Conservation (phyloP, 2,329 filamentous ascomycete species). For the Sclerotinia minor region DNA sequence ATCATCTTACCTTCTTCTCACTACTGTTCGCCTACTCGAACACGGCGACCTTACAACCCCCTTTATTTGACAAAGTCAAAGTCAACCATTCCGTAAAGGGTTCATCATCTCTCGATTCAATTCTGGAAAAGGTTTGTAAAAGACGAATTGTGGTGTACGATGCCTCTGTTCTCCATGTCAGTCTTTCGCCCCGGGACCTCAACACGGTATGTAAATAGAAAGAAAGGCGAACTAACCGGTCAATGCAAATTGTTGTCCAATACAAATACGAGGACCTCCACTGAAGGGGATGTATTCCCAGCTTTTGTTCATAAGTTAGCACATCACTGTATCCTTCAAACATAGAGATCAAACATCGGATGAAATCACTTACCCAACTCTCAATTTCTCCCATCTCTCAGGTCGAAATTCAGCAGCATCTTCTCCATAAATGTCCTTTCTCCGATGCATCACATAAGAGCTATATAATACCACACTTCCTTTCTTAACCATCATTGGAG, state of each 20-base stretch:
- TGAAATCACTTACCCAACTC: conserved; percentile 14
- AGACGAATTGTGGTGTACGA: conserved; percentile 41
- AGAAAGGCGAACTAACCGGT: conserved; percentile 22
- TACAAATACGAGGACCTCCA: conserved; percentile 66
- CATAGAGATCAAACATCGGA: background rate
- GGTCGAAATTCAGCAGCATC: conserved; percentile 47
- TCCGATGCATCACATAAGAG: conserved; percentile 41
- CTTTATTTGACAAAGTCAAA: conserved; percentile 32
- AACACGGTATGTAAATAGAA: conserved; percentile 39
- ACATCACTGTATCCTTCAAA: background rate
- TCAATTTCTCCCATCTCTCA: conserved; percentile 41
- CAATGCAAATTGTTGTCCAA: conserved; percentile 52
- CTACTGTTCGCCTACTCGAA: background rate
- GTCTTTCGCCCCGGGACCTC: conserved; percentile 36
- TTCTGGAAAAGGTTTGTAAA: conserved; percentile 38
- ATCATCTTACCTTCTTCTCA: too few relatives aligned
- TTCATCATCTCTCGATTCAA: conserved; percentile 35
- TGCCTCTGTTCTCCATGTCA: conserved; percentile 46
- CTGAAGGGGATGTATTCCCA: conserved; percentile 80
- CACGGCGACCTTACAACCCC: conserved; percentile 32
- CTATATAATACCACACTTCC: conserved; percentile 33
- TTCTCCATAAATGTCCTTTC: conserved; percentile 62
- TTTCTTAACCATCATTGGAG: conserved; percentile 40
- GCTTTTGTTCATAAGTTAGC: conserved; percentile 50
- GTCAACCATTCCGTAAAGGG: conserved; percentile 31